Evolutionary conservation across 2,329 filamentous ascomycete genomes (phyloP), one percentile per base, ranked within the genome.

Genomic region (Alternaria gaisen): DNA sequence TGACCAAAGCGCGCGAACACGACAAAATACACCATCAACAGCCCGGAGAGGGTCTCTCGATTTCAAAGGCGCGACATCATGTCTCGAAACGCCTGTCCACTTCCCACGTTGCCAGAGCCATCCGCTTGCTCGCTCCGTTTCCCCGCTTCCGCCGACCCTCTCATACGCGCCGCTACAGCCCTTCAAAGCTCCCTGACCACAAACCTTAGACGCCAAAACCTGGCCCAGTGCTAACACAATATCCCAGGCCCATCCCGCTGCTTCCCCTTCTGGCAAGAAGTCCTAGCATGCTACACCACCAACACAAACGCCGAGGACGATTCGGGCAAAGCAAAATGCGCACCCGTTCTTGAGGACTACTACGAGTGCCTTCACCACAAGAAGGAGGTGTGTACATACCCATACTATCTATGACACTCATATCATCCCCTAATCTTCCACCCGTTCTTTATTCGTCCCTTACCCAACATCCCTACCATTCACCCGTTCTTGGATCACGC

Each of bases 191-290:
- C 18, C 11, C 11, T 44, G 8, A 16, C 20, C 16, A 22, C 22
- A 10, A 10, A 16, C 5, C 5, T 10, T 12, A 12, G 11, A 9
- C 12, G 1, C 3, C 20, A n/a, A 18, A 26, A 9, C 3, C 10
- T 1, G 16, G 22, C 4, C 2, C n/a, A 4, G 3, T 9, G 38
- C 58, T 61, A 48, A 58, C 41, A 32, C 41, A 28, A 12, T 1
- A 11, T 10, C 8, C 20, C 74, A 90, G 88, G 88, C 75, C 86
- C 87, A 69, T 86, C 85, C 73, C 92, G 94, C 81, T 99, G 95
- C 89, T 98, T 97, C 85, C 92, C 94, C 78, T 99, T 97, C 88
- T 99, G 95, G 95, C 95, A 99, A 84, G 95, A 99, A 83, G 89
- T 98, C 69, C 91, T 99, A 79, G 93, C 93, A 75, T 99, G 95